Evolutionary conservation across 768 basidiomycete species (phyloP).

Genomic region (Podaxis sp.): DNA sequence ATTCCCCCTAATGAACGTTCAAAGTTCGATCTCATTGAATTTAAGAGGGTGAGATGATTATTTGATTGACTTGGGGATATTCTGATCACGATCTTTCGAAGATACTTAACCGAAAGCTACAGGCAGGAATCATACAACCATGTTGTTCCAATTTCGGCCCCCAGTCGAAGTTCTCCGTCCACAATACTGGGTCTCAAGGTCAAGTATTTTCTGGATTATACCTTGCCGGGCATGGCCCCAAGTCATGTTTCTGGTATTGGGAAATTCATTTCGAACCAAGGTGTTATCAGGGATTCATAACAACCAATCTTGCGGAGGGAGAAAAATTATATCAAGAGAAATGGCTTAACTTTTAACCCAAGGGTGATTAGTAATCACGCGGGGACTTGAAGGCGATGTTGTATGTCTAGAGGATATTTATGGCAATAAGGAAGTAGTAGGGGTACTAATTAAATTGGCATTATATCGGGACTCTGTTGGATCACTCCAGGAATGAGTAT

Average conservation of each 20-base stretch:
- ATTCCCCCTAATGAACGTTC: not conserved
- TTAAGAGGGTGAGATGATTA: not conserved
- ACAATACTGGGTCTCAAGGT: not conserved
- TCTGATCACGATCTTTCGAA: not conserved
- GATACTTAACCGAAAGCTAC: not conserved
- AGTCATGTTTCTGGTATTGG: slow-evolving; percentile 6
- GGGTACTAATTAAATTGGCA: too few relatives aligned
- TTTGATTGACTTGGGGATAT: too few relatives aligned
- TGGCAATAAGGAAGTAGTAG: not conserved
- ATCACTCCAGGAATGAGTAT: too few relatives aligned
- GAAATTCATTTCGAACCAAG: not conserved
- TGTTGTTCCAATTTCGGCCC: not conserved
- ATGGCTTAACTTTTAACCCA: not conserved
- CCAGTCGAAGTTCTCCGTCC: not conserved
- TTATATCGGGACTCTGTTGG: too few relatives aligned
- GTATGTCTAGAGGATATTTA: too few relatives aligned
- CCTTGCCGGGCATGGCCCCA: not conserved
- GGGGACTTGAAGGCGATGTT: not conserved
- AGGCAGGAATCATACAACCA: not conserved
- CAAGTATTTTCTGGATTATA: not conserved
- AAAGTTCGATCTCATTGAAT: not conserved
- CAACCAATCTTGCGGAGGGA: not conserved
- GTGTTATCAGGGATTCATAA: not conserved
- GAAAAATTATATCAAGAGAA: not conserved
- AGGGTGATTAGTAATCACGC: not conserved